Base-by-base conservation (phyloP, 352 stramenopile species). In the Globisporangium sylvaticum region DNA sequence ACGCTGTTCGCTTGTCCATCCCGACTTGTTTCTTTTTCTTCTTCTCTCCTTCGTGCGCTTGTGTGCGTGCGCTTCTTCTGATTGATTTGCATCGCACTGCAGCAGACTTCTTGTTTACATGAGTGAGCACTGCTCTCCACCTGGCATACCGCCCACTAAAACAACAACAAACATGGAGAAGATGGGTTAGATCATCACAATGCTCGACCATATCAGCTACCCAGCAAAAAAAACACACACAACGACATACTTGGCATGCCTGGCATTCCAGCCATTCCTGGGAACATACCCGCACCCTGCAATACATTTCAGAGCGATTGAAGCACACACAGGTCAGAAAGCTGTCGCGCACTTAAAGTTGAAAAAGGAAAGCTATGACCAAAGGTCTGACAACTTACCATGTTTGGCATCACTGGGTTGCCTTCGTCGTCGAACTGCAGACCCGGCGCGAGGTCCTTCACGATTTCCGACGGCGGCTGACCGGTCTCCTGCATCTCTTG, bases 361-460 rank as follows among this genome's bases (percentile, higher is more conserved):
- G 54, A 42, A 15, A 9, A 58, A 32, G 24, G 24, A 59, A 34
- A 27, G 10, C 12, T 39, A 50, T 12, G 4, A 3, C 15, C 5
- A 3, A 3, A 50, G 5, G 18, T 10, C 18, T 42, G 8, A 4
- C 3, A 75, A 31, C 70, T 18, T 72, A 92, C 90, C 83, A 98
- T 94, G 60, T 96, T 96, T 50, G 96, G 89, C 84, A 99, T 97
- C 64, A 98, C 91, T 0, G 97, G 97, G 79, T 99, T 97, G 60
- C 97, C 97, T 71, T 99, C 94, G 14, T 94, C 83, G 53, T 65
- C 65, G 32, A 70, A 70, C 32, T 70, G 58, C 7, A 70, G 58
- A 71, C 80, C 97, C 44, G 97, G 97, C 15, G 97, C 97, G 68
- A 99, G 90, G n/a, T 99, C 94, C 70, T 98, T 98, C 53, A 99